These are phyloP conservation scores for Kwoniella shivajii DNA, from an alignment of 1,284 basidiomycete genomes.

Conservation along the genomic window DNA sequence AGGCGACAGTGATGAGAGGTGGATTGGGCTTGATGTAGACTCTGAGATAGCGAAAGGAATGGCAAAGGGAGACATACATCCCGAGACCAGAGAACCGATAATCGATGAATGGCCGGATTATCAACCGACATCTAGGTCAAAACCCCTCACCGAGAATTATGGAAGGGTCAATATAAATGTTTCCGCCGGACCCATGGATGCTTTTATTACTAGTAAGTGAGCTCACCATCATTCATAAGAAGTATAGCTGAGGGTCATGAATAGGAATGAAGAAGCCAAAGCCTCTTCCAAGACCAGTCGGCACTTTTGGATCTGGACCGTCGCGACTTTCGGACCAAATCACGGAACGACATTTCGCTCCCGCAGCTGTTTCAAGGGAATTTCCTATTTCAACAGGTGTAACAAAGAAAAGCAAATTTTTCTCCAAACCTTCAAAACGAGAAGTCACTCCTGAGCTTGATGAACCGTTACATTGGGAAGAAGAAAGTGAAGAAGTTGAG, in stretches of 20 bases:
- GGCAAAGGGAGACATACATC: constrained; percentile 76
- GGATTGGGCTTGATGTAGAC: constrained; percentile 65
- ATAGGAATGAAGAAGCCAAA: constrained; percentile 26
- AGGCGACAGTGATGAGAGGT: constrained; percentile 66
- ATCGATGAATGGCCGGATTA: constrained; percentile 74
- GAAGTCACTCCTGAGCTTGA: constrained; percentile 2
- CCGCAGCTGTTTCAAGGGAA: background rate
- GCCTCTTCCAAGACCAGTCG: constrained; percentile 40
- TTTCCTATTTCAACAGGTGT: background rate
- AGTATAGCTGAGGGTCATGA: background rate
- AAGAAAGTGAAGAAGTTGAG: constrained; percentile 22
- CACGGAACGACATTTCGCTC: background rate
- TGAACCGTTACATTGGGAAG: constrained; percentile 31
- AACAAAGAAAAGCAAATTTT: constrained; percentile 44
- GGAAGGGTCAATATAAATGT: constrained; percentile 17
- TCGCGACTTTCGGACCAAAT: constrained; percentile 41
- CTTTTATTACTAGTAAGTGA: constrained; percentile 43
- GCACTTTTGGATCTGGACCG: constrained; percentile 37
- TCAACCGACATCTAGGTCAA: constrained; percentile 20
- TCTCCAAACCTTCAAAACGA: constrained; percentile 11
- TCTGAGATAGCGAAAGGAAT: constrained; percentile 59
- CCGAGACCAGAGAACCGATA: constrained; percentile 71
- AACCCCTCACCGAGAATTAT: constrained; percentile 13
- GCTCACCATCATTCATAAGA: background rate
- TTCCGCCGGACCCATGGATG: constrained; percentile 43